Percentiles rank a stretch among this genome's conserved stretches.
phyloP scores from a whole-genome alignment of 2,329 filamentous ascomycete genomes.

The Aspergillus fijiensis region DNA sequence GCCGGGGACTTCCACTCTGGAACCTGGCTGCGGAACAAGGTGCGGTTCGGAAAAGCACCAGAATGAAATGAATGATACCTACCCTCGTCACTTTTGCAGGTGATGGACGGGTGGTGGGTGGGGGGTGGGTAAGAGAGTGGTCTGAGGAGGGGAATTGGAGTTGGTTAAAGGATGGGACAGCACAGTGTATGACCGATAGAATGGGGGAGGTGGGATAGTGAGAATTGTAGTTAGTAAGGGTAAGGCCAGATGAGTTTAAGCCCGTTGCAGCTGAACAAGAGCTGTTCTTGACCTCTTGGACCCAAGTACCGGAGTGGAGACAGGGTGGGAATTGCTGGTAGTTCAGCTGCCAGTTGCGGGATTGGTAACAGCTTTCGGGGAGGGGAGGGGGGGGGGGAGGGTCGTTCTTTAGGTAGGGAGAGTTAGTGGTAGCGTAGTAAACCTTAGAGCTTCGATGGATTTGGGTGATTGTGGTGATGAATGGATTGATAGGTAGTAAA shows the following conservation, averaged over 20 bases:
- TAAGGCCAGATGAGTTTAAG: constrained; percentile 23
- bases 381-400: too few species aligned
- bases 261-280: constrained; percentile 9
- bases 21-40: constrained; percentile 19
- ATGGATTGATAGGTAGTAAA: background rate
- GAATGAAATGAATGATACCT: constrained; percentile 25
- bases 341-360: background rate
- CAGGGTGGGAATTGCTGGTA: background rate
- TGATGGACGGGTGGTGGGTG: constrained; percentile 15
- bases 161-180: constrained; percentile 23
- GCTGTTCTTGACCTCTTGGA: constrained; percentile 12
- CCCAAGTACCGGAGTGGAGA: constrained; percentile 27
- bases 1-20: constrained; percentile 26
- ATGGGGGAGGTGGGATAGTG: background rate
- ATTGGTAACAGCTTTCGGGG: constrained; percentile 1
- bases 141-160: constrained; percentile 14
- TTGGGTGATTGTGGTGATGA: background rate
- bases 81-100: background rate
- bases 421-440: background rate
- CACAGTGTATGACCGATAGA: background rate
- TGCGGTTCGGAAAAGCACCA: constrained; percentile 23
- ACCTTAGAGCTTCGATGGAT: constrained; percentile 1
- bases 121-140: background rate
- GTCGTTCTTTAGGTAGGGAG: background rate
- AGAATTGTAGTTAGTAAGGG: constrained; percentile 3